Base-by-base conservation (phyloP, 1,284 basidiomycete species). In the Xerocomus subilludens region DNA sequence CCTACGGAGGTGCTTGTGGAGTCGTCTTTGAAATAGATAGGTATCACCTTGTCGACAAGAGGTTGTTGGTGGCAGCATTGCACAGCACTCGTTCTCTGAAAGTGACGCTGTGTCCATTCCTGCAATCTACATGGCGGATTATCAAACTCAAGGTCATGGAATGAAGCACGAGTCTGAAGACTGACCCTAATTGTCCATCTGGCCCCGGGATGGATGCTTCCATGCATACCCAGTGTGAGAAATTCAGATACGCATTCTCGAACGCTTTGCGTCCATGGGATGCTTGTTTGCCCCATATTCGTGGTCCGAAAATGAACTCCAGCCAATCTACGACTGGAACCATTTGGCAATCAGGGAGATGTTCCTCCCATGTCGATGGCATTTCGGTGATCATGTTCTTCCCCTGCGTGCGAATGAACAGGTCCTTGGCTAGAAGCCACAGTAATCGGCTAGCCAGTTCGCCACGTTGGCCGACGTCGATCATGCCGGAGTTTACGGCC, bases 211-310 rank as follows among this genome's bases (percentile, higher is more conserved):
- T 53, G 42, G 60, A 63, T 9, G 8, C 5, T 5, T 62, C 70
- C 77, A 80, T 79, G 38, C 42, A 64, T 25, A 70, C 16, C 71
- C 75, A 72, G 30, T 80, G 75, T 3, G 67, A 79, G 27, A 79
- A 74, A 33, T 77, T 79, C 5, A 77, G 1, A 51, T 68, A 76
- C 0, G 69, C 76, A 33, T 78, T 21, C 45, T 69, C 4, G 21
- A 73, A 79, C 1, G 9, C 42, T 9, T 49, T 5, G 23, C 56
- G 49, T n/a, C 49, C 59, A 1, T 36, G 1, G 8, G 21, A 58
- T 21, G 42, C 9, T 35, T 8, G 14, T 27, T 33, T 1, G n/a
- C 33, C 45, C 70, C 67, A 76, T 36, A 76, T 32, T 11, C n/a
- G 32, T 3, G 36, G 30, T n/a, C 70, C 63, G 25, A 78, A 76